Evolutionary conservation across 2,329 filamentous ascomycete species (phyloP).

Genomic region (Apiospora malaysiana): DNA sequence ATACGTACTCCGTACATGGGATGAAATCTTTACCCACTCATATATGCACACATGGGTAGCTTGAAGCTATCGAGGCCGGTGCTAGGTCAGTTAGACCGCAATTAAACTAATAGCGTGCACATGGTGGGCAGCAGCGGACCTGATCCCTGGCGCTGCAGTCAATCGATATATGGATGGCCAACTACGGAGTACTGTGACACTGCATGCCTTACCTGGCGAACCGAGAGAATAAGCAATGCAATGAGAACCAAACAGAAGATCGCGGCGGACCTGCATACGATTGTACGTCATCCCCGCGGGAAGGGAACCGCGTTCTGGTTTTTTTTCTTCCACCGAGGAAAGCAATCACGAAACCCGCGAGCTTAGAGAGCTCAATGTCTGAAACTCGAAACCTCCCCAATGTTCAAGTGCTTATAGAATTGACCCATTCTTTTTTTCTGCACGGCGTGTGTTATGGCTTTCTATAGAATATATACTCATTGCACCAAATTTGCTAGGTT

Average conservation of each 20-base stretch:
- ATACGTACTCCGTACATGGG: too few species aligned
- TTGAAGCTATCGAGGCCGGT: not conserved
- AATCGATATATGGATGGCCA: not conserved
- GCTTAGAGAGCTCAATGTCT: not conserved
- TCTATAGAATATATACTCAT: not conserved
- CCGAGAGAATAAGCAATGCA: constrained; percentile 7
- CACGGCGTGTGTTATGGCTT: not conserved
- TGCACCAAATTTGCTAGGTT: not conserved
- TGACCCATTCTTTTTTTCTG: not conserved
- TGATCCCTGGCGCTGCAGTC: constrained; percentile 7
- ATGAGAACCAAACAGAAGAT: not conserved
- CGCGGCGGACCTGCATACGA: not conserved
- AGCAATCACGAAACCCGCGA: not conserved
- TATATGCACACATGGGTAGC: not conserved
- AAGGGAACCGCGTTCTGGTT: not conserved
- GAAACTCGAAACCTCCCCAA: not conserved
- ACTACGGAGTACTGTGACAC: not conserved
- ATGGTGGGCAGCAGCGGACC: not conserved
- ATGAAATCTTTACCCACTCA: not conserved
- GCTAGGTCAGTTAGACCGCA: not conserved
- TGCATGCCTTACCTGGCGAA: not conserved
- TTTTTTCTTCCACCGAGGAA: not conserved
- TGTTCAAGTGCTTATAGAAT: not conserved
- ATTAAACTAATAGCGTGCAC: constrained; percentile 3
- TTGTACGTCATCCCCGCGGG: not conserved